Conservation (phyloP, 2,329 filamentous ascomycete genomes). For the Pseudocercospora cruenta region DNA sequence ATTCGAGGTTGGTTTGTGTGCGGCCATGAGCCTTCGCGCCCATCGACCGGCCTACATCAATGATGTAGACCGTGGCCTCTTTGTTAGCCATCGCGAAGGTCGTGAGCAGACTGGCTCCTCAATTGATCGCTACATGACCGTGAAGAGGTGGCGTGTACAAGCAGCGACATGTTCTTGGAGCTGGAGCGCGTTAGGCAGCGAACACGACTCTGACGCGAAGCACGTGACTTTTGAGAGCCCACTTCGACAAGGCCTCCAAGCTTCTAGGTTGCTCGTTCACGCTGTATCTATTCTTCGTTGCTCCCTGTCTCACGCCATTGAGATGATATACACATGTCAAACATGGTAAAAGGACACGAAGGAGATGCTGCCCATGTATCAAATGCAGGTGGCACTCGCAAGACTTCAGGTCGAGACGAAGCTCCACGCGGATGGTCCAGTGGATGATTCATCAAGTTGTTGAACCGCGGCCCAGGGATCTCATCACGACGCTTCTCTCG, state of each 20-base stretch:
- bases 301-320: too few species aligned
- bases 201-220: not conserved
- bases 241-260: not conserved
- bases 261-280: too few species aligned
- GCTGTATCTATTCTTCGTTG: too few species aligned
- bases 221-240: not conserved
- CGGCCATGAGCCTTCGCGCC: slow-evolving; percentile 71
- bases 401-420: too few species aligned
- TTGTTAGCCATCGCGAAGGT: slow-evolving; percentile 75
- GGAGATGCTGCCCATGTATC: too few species aligned
- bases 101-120: not conserved
- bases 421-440: too few species aligned
- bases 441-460: too few species aligned
- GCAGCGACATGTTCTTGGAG: not conserved
- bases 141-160: slow-evolving; percentile 4
- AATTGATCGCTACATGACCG: slow-evolving; percentile 1
- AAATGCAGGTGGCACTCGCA: too few species aligned
- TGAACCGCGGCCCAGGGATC: too few species aligned
- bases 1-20: slow-evolving; percentile 80
- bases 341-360: too few species aligned
- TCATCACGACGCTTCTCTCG: too few species aligned
- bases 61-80: slow-evolving; percentile 87
- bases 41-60: slow-evolving; percentile 90
- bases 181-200: not conserved
- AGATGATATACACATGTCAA: too few species aligned